Conservation (phyloP, 352 stramenopile species). For the Pythium volutum region DNA sequence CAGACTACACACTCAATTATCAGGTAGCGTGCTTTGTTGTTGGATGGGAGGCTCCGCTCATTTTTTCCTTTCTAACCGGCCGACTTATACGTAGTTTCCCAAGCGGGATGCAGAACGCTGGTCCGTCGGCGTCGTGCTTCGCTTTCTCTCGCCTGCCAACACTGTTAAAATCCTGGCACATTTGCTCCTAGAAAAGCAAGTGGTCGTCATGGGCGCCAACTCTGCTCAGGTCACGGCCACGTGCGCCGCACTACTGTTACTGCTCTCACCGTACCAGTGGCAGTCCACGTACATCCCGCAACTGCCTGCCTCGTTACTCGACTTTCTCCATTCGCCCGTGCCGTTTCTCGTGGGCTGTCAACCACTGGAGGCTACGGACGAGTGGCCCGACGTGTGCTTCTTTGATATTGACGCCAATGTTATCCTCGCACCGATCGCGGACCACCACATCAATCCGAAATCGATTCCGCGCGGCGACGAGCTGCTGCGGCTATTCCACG, state of each 20-base stretch:
- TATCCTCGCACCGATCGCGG: conserved; percentile 43
- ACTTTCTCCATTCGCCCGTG: conserved; percentile 84
- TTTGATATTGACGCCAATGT: conserved; percentile 69
- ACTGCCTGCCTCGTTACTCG: conserved; percentile 60
- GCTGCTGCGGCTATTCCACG: conserved; percentile 55
- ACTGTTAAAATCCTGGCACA: conserved; percentile 69
- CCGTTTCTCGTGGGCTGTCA: conserved; percentile 78
- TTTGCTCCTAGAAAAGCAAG: conserved; percentile 78
- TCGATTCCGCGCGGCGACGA: conserved; percentile 63
- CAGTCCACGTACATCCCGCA: conserved; percentile 88
- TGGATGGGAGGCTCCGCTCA: not conserved
- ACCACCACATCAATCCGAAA: conserved; percentile 38
- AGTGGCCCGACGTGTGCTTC: conserved; percentile 84
- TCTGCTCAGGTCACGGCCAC: conserved; percentile 63
- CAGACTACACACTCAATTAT: conserved; percentile 65
- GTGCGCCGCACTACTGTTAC: conserved; percentile 62
- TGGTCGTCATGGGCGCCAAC: conserved; percentile 72
- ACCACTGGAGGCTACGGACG: conserved; percentile 48
- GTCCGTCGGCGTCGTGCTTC: conserved; percentile 64
- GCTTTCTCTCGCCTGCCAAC: conserved; percentile 49
- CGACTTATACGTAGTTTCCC: conserved; percentile 48
- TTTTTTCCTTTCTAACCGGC: no score
- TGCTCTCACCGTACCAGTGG: conserved; percentile 83
- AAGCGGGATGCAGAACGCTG: conserved; percentile 70
- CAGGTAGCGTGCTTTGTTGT: conserved; percentile 32